A percentile compares a stretch with the other conserved stretches of the same genome.
phyloP scores from a whole-genome alignment of 1,284 basidiomycete species.

The Coriolopsis trogii region DNA sequence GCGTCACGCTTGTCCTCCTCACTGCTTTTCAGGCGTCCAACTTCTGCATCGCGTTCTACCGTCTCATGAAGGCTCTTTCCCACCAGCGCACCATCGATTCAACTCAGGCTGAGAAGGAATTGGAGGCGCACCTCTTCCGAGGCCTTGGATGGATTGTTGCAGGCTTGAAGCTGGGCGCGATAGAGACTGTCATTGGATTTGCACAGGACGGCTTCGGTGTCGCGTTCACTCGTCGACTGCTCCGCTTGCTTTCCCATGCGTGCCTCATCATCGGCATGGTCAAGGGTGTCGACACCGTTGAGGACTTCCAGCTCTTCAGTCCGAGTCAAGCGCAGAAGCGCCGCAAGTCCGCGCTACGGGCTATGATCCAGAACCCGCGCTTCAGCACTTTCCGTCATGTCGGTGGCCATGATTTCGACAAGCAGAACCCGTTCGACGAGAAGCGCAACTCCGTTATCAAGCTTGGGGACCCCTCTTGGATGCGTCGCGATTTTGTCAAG shows the following conservation, averaged over 20 bases:
- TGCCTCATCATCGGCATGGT: slow-evolving; percentile 60
- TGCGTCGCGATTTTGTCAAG: slow-evolving; percentile 21
- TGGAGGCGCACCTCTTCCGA: slow-evolving; percentile 53
- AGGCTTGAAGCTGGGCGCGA: slow-evolving; percentile 60
- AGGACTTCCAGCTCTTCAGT: slow-evolving; percentile 36
- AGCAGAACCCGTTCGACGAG: slow-evolving; percentile 23
- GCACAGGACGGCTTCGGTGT: slow-evolving; percentile 52
- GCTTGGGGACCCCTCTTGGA: slow-evolving; percentile 25
- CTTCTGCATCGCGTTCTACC: slow-evolving; percentile 60
- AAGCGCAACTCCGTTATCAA: slow-evolving; percentile 20
- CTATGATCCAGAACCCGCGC: slow-evolving; percentile 57
- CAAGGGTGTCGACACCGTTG: slow-evolving; percentile 49
- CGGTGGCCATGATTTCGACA: slow-evolving; percentile 29
- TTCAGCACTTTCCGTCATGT: slow-evolving; percentile 56
- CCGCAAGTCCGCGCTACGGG: slow-evolving; percentile 36
- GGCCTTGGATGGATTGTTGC: slow-evolving; percentile 66
- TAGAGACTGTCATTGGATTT: slow-evolving; percentile 71
- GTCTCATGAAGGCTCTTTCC: slow-evolving; percentile 51
- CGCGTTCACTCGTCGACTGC: slow-evolving; percentile 54
- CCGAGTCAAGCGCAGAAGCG: slow-evolving; percentile 17
- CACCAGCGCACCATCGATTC: slow-evolving; percentile 55
- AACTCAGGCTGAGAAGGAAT: slow-evolving; percentile 34
- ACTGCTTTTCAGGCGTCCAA: slow-evolving; percentile 56
- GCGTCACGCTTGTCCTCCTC: slow-evolving; percentile 59
- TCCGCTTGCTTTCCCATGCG: slow-evolving; percentile 56